phyloP scores from a whole-genome alignment of 169 alveolate genomes.

The Plasmodium vivax region DNA sequence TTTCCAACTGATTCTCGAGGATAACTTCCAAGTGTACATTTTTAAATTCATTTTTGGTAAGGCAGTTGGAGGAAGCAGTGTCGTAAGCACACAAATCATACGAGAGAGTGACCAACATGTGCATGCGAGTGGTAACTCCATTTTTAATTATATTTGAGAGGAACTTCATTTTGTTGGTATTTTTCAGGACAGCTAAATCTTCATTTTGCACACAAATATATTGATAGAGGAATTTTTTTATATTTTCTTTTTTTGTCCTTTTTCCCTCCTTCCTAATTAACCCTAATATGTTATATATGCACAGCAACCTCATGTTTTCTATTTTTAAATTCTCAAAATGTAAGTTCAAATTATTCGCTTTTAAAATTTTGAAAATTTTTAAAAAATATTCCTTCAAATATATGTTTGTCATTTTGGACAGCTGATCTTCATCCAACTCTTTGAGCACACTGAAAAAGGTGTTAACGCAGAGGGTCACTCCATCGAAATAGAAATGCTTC shows the following conservation, averaged over 20 bases:
- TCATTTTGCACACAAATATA: slow-evolving; percentile 69
- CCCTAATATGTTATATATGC: slow-evolving; percentile 62
- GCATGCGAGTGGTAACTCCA: slow-evolving; percentile 74
- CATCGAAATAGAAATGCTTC: slow-evolving; percentile 58
- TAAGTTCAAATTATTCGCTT: slow-evolving; percentile 38
- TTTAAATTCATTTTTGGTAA: slow-evolving; percentile 64
- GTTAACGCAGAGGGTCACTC: slow-evolving; percentile 64
- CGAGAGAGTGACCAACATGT: slow-evolving; percentile 33
- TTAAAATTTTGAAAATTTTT: slow-evolving; percentile 69
- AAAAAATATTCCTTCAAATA: slow-evolving; percentile 73
- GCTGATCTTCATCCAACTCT: slow-evolving; percentile 60
- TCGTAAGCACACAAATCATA: slow-evolving; percentile 39
- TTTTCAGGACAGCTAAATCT: slow-evolving; percentile 37
- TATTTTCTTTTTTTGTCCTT: slow-evolving; percentile 65
- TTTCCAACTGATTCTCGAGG: slow-evolving; percentile 66
- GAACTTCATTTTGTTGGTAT: slow-evolving; percentile 51
- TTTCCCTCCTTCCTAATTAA: slow-evolving; percentile 65
- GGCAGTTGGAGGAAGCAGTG: slow-evolving; percentile 11
- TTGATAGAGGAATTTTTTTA: slow-evolving; percentile 73
- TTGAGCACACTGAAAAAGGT: slow-evolving; percentile 40
- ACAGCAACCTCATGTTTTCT: slow-evolving; percentile 29
- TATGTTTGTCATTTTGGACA: slow-evolving; percentile 65
- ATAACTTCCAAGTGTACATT: slow-evolving; percentile 47
- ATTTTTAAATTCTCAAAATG: slow-evolving; percentile 67
- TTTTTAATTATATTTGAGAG: slow-evolving; percentile 65